These are phyloP conservation scores for Saururus chinensis DNA, from an alignment of 164 flowering plant genomes.

Conservation along the genomic window DNA sequence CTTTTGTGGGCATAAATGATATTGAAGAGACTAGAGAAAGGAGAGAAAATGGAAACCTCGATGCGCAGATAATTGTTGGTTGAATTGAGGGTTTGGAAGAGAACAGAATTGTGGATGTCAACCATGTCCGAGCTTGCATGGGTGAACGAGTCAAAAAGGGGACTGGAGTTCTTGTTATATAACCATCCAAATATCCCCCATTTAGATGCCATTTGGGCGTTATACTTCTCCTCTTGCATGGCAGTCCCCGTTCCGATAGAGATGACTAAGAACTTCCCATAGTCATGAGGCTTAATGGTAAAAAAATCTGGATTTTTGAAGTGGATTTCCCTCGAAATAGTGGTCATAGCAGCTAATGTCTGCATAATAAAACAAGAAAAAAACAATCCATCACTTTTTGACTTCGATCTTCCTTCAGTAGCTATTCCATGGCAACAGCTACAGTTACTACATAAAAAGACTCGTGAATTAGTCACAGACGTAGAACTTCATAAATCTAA, in stretches of 20 bases:
- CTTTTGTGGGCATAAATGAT: neutral
- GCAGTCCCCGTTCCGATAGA: conserved; percentile 9
- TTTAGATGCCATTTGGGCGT: conserved; percentile 1
- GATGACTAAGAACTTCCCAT: conserved; percentile 9
- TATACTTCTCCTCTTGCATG: neutral
- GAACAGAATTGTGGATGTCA: conserved; percentile 7
- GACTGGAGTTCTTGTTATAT: neutral
- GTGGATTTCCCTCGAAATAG: neutral
- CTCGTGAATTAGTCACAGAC: too few species aligned
- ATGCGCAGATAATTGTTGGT: conserved; percentile 6
- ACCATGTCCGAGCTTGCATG: conserved; percentile 12
- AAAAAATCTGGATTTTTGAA: conserved; percentile 5
- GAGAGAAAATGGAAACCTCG: neutral
- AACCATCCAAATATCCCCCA: conserved; percentile 8
- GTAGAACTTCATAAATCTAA: too few species aligned
- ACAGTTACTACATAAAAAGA: too few species aligned
- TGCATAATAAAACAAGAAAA: neutral
- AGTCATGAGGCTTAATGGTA: conserved; percentile 7
- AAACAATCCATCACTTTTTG: too few species aligned
- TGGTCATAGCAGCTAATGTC: conserved; percentile 4
- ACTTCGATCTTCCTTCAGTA: too few species aligned
- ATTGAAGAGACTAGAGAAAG: neutral
- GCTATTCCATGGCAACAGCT: too few species aligned
- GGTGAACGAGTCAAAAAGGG: conserved; percentile 4
- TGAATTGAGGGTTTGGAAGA: conserved; percentile 8